Base-by-base conservation (phyloP, 2,329 filamentous ascomycete species). In the Sporothrix variecibatus region DNA sequence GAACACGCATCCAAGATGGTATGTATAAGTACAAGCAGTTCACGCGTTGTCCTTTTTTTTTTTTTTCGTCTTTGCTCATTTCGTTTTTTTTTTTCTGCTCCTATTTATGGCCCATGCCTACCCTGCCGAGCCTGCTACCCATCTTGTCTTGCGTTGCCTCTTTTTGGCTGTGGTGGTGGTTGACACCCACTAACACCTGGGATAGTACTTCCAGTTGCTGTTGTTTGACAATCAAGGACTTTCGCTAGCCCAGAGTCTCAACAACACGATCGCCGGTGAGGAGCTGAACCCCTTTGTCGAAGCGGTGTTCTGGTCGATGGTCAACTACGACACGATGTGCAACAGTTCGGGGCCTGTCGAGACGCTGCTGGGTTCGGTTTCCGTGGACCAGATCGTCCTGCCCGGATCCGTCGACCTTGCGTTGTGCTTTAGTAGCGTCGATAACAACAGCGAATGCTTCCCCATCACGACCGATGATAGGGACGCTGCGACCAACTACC, bases 1-100 rank as follows among this genome's bases (percentile, higher is more conserved):
- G 62, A 67, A 20, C 60, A 64, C 60, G 60, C 60, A 43, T 64
- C 60, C 12, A 64, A 23, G 60, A 64, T 64, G 60, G 34, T 64
- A 26, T 17, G 43, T 49, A 49, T 49, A 49, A 20, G 12, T 49
- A 49, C 43, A 49, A 20, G 43, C 43, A 20, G 43, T 49, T 5
- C 6, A 49, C 43, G 43, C 11, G 28, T 60, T 28, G 3, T 49
- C 43, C 43, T 49, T 20, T 49, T 12, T 43, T 43, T 11, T 11
- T 12, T 43, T 46, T 20, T 49, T 34, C n/a, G 53, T n/a, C 53
- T 38, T 34, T 20, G 5, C 28, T 49, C 28, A 20, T 60, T 38
- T 62, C 20, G 6, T 60, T 4, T 31, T 17, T 31, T 17, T 31
- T 15, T 60, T 6, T 60, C 26, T 15, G 40, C 6, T 34, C 34